Percentiles rank a stretch among this genome's conserved stretches.
phyloP scores from a whole-genome alignment of 2,329 filamentous ascomycete genomes.

The Alternaria solani region DNA sequence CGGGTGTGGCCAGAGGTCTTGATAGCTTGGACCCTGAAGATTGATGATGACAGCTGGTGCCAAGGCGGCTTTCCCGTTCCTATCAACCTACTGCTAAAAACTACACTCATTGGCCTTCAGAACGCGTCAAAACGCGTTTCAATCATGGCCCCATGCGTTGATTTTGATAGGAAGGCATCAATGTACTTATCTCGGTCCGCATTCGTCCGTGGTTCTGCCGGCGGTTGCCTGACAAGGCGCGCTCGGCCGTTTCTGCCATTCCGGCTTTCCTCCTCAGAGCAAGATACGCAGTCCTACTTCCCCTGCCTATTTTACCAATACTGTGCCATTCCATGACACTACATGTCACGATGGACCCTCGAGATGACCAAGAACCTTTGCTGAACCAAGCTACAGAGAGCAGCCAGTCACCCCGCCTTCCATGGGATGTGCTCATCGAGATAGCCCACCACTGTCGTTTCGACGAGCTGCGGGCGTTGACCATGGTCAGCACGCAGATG shows the following conservation, averaged over 20 bases:
- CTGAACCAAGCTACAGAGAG: neutral
- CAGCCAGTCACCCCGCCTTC: constrained; percentile 27
- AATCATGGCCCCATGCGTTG: neutral
- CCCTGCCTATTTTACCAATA: neutral
- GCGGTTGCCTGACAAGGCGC: neutral
- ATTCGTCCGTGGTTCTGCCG: neutral
- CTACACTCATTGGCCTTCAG: neutral
- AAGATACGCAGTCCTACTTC: neutral
- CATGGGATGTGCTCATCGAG: constrained; percentile 44
- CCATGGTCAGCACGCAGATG: constrained; percentile 27
- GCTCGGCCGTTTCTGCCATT: neutral
- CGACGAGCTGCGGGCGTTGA: constrained; percentile 37
- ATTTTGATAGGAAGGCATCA: neutral
- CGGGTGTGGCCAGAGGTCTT: neutral
- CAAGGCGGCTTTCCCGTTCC: neutral
- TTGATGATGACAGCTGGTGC: neutral
- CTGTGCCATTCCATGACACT: neutral
- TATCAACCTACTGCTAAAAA: neutral
- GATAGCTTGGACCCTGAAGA: constrained; percentile 2
- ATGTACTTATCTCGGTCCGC: neutral
- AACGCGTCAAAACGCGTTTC: neutral
- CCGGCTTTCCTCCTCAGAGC: neutral
- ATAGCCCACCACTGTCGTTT: constrained; percentile 39
- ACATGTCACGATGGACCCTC: neutral
- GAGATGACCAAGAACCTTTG: neutral